Base-by-base conservation (phyloP, 2,329 filamentous ascomycete species). In the Coleophoma crateriformis region DNA sequence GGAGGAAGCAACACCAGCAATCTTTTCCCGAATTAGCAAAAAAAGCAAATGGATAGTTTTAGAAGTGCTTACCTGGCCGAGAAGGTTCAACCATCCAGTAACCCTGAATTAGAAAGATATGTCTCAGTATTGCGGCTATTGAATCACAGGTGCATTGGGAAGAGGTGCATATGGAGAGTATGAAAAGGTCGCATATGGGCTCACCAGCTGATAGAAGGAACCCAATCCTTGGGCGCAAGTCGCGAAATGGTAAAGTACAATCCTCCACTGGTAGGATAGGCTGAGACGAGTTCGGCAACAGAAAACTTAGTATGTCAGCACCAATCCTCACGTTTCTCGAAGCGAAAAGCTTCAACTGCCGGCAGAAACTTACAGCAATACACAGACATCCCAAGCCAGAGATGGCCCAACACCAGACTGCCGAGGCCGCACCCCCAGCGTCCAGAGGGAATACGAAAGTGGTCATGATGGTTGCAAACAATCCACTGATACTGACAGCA, bases 361-460 rank as follows among this genome's bases (percentile, higher is more conserved):
- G 19, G 22, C 11, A 15, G 45, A 32, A 34, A 62, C 61, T 59
- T 43, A 64, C 61, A 45, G 71, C 70, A 46, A 81, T 77, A 55
- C 76, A 79, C 69, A 81, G 74, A 50, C 77, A 79, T 11, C 78
- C 78, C 41, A 70, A 66, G 47, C 78, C 78, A 27, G 75, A 75
- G 50, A 81, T 77, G 45, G 78, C 59, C 78, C 78, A 82, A 61
- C 73, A 79, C 78, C 78, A 82, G 4, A 82, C 71, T 7, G 71
- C 76, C 7, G 76, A 71, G 20, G 77, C 72, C 34, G 74, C 69
- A 46, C 78, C 78, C 52, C 77, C 77, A 13, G 77, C 76, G 40
- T 67, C 64, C 22, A 81, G 67, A 2, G 78, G 77, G 57, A 75
- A 79, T 12, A 67, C 68, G 58, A 79, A 77, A 33, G 78, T 81